Percentiles rank a stretch among this genome's conserved stretches.
These are phyloP conservation scores for Ceratocystis huliohia DNA, from an alignment of 2,329 filamentous ascomycete species.

Conservation along the genomic window DNA sequence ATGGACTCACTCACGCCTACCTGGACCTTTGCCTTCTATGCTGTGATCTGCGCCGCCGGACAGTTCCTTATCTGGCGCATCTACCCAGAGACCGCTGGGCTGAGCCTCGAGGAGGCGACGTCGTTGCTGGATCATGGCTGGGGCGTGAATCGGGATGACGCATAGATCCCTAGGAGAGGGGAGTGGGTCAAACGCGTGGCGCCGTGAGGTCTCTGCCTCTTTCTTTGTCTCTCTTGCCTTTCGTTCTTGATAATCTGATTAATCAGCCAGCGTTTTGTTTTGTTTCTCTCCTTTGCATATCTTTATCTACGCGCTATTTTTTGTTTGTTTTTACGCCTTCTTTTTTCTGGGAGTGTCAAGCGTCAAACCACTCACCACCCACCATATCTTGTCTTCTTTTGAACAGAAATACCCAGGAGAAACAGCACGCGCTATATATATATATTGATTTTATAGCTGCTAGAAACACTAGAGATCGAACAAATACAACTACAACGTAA, in stretches of 20 bases:
- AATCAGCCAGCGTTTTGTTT: not conserved
- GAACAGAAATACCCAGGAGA: constrained; percentile 4
- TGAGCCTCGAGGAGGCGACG: constrained; percentile 70
- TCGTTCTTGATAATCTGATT: not conserved
- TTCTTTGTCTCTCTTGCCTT: constrained; percentile 9
- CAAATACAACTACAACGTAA: not conserved
- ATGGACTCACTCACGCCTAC: constrained; percentile 62
- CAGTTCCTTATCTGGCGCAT: constrained; percentile 58
- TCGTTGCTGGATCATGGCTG: constrained; percentile 58
- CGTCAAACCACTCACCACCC: not conserved
- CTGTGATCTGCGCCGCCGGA: constrained; percentile 52
- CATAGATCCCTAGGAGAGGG: too few species aligned
- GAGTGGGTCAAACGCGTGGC: too few species aligned
- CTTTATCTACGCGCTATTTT: not conserved
- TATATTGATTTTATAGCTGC: not conserved
- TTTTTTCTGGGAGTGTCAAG: not conserved
- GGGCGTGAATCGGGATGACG: constrained; percentile 40
- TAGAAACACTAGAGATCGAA: not conserved
- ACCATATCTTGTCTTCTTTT: too few species aligned
- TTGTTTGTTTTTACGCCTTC: not conserved
- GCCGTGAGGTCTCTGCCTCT: not conserved
- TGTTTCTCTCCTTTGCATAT: not conserved
- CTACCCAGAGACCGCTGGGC: constrained; percentile 76
- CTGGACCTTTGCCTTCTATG: constrained; percentile 75
- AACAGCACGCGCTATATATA: constrained; percentile 4